These are phyloP conservation scores for Exidia glandulosa DNA, from an alignment of 768 basidiomycete species.

Conservation along the genomic window DNA sequence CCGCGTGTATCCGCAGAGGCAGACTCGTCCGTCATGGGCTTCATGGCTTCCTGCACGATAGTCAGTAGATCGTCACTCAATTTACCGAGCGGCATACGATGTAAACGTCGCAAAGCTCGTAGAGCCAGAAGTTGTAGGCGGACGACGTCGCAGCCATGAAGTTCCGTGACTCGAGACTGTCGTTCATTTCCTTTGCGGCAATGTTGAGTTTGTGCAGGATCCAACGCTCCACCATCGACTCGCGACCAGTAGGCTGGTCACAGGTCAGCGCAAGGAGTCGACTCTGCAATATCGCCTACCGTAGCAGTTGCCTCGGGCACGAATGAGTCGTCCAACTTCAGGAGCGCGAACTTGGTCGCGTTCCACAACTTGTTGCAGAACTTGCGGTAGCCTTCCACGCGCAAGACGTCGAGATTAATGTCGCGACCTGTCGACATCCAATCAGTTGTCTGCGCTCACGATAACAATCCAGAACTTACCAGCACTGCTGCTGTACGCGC, in stretches of 20 bases:
- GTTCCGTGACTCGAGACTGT: slow-evolving; percentile 63
- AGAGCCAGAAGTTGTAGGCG: slow-evolving; percentile 91
- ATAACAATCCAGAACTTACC: slow-evolving; percentile 32
- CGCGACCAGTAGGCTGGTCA: slow-evolving; percentile 70
- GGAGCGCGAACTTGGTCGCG: slow-evolving; percentile 98
- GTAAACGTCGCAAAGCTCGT: slow-evolving; percentile 98
- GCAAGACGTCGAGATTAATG: slow-evolving; percentile 91
- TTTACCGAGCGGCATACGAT: slow-evolving; percentile 48
- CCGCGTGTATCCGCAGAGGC: slow-evolving; percentile 48
- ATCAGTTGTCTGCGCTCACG: not conserved
- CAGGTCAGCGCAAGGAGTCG: slow-evolving; percentile 3
- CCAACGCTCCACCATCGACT: slow-evolving; percentile 91
- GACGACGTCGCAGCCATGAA: slow-evolving; percentile 86
- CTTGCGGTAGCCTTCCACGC: slow-evolving; percentile 96
- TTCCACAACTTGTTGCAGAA: slow-evolving; percentile 99
- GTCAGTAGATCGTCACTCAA: not conserved
- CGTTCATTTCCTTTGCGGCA: slow-evolving; percentile 68
- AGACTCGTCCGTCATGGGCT: slow-evolving; percentile 85
- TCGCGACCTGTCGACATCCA: slow-evolving; percentile 57
- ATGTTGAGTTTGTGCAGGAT: slow-evolving; percentile 87
- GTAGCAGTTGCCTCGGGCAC: slow-evolving; percentile 58
- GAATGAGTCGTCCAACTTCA: slow-evolving; percentile 81
- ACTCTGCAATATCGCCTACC: slow-evolving; percentile 29
- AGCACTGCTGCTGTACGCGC: slow-evolving; percentile 77
- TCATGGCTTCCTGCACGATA: slow-evolving; percentile 81